Percentiles rank a stretch among this genome's conserved stretches.
Evolutionary conservation across 2,329 filamentous ascomycete genomes (phyloP).

Genomic region (Dryadomyces quercus-mongolicae): DNA sequence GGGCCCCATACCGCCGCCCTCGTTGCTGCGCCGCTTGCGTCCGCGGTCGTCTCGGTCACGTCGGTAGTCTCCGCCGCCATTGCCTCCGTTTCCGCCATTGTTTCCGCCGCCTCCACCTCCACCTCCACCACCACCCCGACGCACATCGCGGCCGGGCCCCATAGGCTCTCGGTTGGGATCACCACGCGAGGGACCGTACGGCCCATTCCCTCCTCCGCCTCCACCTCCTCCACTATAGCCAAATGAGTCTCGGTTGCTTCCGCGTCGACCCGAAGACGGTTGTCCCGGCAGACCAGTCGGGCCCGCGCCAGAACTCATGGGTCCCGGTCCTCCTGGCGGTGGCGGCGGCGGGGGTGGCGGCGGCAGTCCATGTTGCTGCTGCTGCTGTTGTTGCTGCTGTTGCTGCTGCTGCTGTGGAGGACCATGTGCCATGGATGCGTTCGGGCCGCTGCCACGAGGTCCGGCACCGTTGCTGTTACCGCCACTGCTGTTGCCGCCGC

Average conservation of each 20-base stretch:
- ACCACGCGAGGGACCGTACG: background rate
- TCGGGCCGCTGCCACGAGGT: background rate
- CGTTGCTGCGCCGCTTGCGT: constrained; percentile 36
- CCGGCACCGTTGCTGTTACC: background rate
- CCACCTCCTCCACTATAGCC: constrained; percentile 2
- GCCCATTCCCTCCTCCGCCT: background rate
- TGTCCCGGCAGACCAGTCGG: background rate
- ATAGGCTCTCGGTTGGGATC: constrained; percentile 17
- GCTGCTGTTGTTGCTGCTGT: too few relatives aligned
- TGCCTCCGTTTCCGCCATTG: constrained; percentile 17
- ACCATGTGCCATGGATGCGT: too few relatives aligned
- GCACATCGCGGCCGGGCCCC: constrained; percentile 17
- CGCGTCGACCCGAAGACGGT: constrained; percentile 13
- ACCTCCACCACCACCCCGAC: constrained; percentile 21
- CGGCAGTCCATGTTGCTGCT: background rate
- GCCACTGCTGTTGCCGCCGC: background rate
- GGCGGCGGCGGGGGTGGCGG: constrained; percentile 9
- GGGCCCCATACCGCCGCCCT: constrained; percentile 35
- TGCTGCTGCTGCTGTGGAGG: background rate
- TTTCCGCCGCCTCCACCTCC: constrained; percentile 18
- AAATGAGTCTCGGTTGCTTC: constrained; percentile 13
- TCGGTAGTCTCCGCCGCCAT: constrained; percentile 15
- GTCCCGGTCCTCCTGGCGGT: constrained; percentile 4
- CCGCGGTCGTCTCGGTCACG: constrained; percentile 20
- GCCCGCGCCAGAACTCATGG: background rate